Evolutionary conservation across 441 rosid species (phyloP).

Genomic region (Pelargonium hybrid): DNA sequence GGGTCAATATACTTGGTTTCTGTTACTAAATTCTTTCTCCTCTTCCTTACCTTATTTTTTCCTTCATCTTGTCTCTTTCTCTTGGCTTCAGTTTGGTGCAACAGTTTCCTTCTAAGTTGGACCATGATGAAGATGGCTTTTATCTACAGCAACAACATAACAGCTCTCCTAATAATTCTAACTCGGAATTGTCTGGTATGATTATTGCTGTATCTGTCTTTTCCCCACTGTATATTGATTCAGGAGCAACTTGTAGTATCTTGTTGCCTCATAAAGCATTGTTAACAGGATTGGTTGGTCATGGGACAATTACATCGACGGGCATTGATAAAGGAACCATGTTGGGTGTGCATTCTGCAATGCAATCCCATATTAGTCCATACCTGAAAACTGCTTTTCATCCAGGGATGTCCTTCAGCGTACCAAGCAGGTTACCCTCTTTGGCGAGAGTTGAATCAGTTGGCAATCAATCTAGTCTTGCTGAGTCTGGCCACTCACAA

Average conservation of each 20-base stretch:
- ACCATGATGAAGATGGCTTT: slow-evolving; percentile 25
- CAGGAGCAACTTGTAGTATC: slow-evolving; percentile 5
- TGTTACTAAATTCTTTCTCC: neutral
- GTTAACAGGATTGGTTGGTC: slow-evolving; percentile 27
- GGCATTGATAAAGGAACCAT: slow-evolving; percentile 23
- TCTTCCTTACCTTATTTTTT: neutral
- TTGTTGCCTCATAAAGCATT: slow-evolving; percentile 19
- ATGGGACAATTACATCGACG: slow-evolving; percentile 26
- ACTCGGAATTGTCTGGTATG: slow-evolving; percentile 34
- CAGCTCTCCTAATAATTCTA: slow-evolving; percentile 29
- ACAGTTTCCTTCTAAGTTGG: slow-evolving; percentile 27
- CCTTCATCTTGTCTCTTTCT: slow-evolving; percentile 1
- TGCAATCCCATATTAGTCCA: slow-evolving; percentile 20
- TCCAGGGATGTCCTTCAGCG: slow-evolving; percentile 40
- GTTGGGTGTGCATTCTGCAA: slow-evolving; percentile 27
- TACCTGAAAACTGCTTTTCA: slow-evolving; percentile 32
- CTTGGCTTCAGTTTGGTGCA: slow-evolving; percentile 31
- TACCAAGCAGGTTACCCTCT: slow-evolving; percentile 39
- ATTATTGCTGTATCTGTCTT: slow-evolving; percentile 12
- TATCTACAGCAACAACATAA: slow-evolving; percentile 28
- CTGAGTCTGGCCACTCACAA: slow-evolving; percentile 28
- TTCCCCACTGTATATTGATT: slow-evolving; percentile 10
- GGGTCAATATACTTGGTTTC: slow-evolving; percentile 1
- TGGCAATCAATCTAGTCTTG: slow-evolving; percentile 28
- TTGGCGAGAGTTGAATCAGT: slow-evolving; percentile 31